Percentiles rank a stretch among this genome's conserved stretches.
Evolutionary conservation across 306 rosid species (phyloP).

Genomic region (Dalbergia cultrata): DNA sequence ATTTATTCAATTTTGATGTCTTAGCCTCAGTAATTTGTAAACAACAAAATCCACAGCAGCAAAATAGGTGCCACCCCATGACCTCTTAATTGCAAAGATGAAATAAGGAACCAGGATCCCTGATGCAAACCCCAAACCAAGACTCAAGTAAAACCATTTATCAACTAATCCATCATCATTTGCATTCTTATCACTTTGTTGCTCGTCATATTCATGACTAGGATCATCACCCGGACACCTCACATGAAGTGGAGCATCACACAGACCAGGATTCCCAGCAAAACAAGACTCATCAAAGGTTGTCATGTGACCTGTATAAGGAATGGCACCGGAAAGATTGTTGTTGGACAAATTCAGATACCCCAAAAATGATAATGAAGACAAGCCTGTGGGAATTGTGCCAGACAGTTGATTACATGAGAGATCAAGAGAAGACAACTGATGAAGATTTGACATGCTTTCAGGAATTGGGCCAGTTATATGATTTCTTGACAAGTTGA

Average conservation of each 20-base stretch:
- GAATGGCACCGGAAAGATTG: constrained; percentile 51
- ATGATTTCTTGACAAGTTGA: constrained; percentile 58
- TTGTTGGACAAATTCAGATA: constrained; percentile 52
- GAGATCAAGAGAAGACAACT: constrained; percentile 59
- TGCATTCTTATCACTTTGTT: not conserved
- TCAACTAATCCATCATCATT: constrained; percentile 42
- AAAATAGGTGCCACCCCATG: constrained; percentile 57
- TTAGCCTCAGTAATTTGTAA: constrained; percentile 21
- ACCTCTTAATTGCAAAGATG: constrained; percentile 46
- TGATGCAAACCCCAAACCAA: constrained; percentile 63
- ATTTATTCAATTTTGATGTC: constrained; percentile 1
- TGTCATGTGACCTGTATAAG: constrained; percentile 48
- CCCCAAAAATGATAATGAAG: constrained; percentile 53
- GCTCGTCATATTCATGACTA: constrained; percentile 1
- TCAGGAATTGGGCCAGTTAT: constrained; percentile 50
- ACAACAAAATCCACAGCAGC: constrained; percentile 42
- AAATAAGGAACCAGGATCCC: constrained; percentile 54
- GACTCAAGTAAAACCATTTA: constrained; percentile 58
- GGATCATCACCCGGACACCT: constrained; percentile 37
- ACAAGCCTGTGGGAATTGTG: constrained; percentile 51
- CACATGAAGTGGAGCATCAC: constrained; percentile 54
- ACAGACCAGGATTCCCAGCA: constrained; percentile 55
- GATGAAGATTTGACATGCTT: constrained; percentile 50
- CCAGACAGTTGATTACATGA: constrained; percentile 52
- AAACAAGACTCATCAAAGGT: constrained; percentile 51